These are phyloP conservation scores for Cinchona pubescens DNA, from an alignment of 257 asterid species.

Conservation along the genomic window DNA sequence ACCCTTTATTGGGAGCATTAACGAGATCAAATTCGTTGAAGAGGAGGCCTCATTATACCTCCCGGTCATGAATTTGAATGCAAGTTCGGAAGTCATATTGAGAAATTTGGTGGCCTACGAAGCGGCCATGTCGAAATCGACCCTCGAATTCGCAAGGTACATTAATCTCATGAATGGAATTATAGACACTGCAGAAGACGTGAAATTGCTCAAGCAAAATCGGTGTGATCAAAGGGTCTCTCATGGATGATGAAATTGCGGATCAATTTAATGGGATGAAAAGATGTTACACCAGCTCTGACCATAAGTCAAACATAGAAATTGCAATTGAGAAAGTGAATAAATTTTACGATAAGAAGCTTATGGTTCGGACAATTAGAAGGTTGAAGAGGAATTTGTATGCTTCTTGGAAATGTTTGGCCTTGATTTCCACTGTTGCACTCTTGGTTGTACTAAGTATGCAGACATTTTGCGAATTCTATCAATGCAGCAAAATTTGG, in stretches of 20 bases:
- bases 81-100: conserved; percentile 38
- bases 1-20: conserved; percentile 24
- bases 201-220: conserved; percentile 34
- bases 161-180: conserved; percentile 57
- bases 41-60: conserved; percentile 28
- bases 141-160: conserved; percentile 40
- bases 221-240: conserved; percentile 30
- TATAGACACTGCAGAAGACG: conserved; percentile 38
- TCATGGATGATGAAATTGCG: conserved; percentile 39
- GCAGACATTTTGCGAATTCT: conserved; percentile 41
- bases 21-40: conserved; percentile 28
- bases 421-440: conserved; percentile 23
- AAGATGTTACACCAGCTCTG: conserved; percentile 24
- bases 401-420: conserved; percentile 25
- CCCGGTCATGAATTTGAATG: conserved; percentile 38
- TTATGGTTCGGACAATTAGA: conserved; percentile 28
- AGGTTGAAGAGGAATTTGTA: conserved; percentile 18
- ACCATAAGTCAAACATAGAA: conserved; percentile 28
- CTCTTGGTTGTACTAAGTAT: conserved; percentile 33
- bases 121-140: conserved; percentile 32
- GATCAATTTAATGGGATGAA: conserved; percentile 41
- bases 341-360: conserved; percentile 20
- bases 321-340: conserved; percentile 40
- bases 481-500: conserved; percentile 20
- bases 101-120: conserved; percentile 58